Base-by-base conservation (phyloP, 495 filamentous ascomycete species). In the Hypomontagnella submonticulosa region DNA sequence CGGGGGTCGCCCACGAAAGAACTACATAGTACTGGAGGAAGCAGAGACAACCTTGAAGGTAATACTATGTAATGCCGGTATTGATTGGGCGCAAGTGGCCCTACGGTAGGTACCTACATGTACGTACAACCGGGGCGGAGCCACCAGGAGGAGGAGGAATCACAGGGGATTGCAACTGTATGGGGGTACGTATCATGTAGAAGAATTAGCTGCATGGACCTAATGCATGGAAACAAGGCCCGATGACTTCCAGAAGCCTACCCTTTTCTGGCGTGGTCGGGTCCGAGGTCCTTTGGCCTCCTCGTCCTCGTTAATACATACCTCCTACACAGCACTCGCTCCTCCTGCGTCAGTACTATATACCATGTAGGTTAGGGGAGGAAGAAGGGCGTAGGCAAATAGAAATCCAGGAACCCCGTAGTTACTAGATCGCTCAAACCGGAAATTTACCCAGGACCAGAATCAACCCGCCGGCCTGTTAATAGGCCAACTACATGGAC, bases 201-300 rank as follows among this genome's bases (percentile, higher is more conserved):
- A 9, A 12, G 30, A 11, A 16, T 7, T 41, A 54, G 34, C 12
- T 30, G 50, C 50, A 51, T 51, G 27, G 27, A 11, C 1, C 34
- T 52, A 23, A 50, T 59, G 61, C 61, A 55, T 54, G 52, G 61
- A 66, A 57, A 32, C n/a, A 32, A 32, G 52, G 8, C 46, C 38
- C 42, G 55, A 32, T 40, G 61, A 57, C 56, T 71, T 71, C 68
- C 54, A 51, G 68, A 67, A 71, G 68, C 42, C 49, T 63, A 37
- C 54, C 63, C 20, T 54, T 60, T 54, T 55, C 49, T 52, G 40
- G 53, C 57, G 57, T 61, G 57, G 57, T 48, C 46, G 16, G 16
- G 32, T 13, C 2, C 16, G 34, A 27, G 42, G 42, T 47, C n/a
- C n/a, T 46, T 46, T 37, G 30, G 9, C 36, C 36, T 13, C 36